These are phyloP conservation scores for Populus hybrid DNA, from an alignment of 441 rosid genomes.

Conservation along the genomic window DNA sequence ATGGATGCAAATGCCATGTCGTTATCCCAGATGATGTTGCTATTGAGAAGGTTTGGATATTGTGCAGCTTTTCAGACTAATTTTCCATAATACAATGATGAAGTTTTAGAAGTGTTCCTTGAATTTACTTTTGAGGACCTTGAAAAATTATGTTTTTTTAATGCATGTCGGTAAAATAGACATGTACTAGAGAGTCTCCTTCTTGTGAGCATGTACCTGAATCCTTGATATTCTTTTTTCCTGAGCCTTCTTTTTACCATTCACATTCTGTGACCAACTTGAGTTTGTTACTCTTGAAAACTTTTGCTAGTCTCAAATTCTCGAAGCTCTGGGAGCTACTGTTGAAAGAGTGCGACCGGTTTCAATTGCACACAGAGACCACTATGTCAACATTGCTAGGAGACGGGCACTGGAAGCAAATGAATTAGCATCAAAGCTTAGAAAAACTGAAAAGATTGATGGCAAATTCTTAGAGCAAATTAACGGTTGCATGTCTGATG, in stretches of 20 bases:
- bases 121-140: neutral
- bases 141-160: neutral
- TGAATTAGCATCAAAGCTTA: constrained; percentile 44
- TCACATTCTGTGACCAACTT: constrained; percentile 2
- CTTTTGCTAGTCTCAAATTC: constrained; percentile 72
- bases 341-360: constrained; percentile 96
- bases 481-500: constrained; percentile 44
- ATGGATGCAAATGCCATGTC: constrained; percentile 88
- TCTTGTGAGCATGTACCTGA: neutral
- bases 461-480: constrained; percentile 28
- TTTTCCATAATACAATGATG: neutral
- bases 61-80: neutral
- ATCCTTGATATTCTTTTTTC: neutral
- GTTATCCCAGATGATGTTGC: constrained; percentile 97
- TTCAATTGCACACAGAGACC: constrained; percentile 87
- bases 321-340: constrained; percentile 92
- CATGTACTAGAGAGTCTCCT: neutral
- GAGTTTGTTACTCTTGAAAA: constrained; percentile 14
- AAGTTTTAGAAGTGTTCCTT: neutral
- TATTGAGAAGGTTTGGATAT: constrained; percentile 64
- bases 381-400: constrained; percentile 83
- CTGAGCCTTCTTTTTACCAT: neutral
- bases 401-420: constrained; percentile 84
- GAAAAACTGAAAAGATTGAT: constrained; percentile 24
- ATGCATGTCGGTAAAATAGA: neutral